Evolutionary conservation across 2,329 filamentous ascomycete species (phyloP), one percentile per base, ranked within the genome.

Genomic region (Talaromyces rugulosus): DNA sequence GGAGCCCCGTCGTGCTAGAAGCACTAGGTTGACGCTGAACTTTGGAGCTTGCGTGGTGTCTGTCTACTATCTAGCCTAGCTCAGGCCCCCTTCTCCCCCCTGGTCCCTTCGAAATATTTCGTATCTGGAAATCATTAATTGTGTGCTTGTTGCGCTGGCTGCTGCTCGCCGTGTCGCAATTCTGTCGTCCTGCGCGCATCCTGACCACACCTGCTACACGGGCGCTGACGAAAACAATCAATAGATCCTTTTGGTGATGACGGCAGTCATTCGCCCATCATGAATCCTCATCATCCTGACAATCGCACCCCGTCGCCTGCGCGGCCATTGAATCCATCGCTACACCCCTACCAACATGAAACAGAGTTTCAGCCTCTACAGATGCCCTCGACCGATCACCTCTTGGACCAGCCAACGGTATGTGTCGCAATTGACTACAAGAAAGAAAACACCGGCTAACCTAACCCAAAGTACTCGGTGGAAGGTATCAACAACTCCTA

Each of bases 381-480:
- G 67, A 91, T 92, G 73, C 89, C 88, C 63, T 78, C 78, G 0
- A 88, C 87, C 70, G 94, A 98, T 77, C 84, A 88, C 62, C 81
- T 98, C 58, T 87, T 89, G 62, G 83, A 93, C 66, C 93, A 97
- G 75, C 91, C 92, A 56, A 94, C 93, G 61, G 90, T 94, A 77
- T 81, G 89, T 84, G 23, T 47, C 3, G 33, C 36, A 16, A 47
- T n/a, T 33, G 31, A 11, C 5, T 6, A 18, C 2, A 27, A 16
- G 7, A 11, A 4, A 27, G n/a, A 55, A 36, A 33, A 16, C 6
- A 55, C 23, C 23, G 18, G 23, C 33, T 18, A 47, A 47, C 23
- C 31, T 27, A 28, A 33, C 12, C 23, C 8, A 56, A 68, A 88
- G 85, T 91, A 90, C 73, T 90, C 88, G 3, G 88, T 91, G 27